Conservation (phyloP, 176 grass and related monocot genomes). For the Aechmea fasciata region DNA sequence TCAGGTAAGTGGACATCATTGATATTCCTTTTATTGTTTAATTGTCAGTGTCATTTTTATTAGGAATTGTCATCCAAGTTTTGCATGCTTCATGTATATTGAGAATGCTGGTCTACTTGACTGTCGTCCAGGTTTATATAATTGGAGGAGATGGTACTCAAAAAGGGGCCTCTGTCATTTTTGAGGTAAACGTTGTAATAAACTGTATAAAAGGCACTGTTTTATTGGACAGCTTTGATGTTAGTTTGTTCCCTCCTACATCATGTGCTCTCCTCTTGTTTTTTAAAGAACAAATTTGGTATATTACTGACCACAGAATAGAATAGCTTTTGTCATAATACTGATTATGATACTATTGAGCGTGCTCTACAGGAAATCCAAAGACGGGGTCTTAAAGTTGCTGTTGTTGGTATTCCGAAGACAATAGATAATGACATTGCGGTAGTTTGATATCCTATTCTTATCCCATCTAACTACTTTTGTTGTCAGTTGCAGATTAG, state of each 20-base stretch:
- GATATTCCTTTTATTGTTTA: not conserved
- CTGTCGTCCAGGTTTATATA: slow-evolving; percentile 50
- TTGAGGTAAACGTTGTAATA: slow-evolving; percentile 46
- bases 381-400: slow-evolving; percentile 63
- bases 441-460: slow-evolving; percentile 36
- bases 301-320: not conserved
- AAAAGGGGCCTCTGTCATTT: slow-evolving; percentile 78
- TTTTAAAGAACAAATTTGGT: not conserved
- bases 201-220: no score
- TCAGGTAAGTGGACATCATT: slow-evolving; percentile 32
- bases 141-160: slow-evolving; percentile 94
- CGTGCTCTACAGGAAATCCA: slow-evolving; percentile 54
- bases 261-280: slow-evolving; percentile 15
- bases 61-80: not conserved
- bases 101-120: not conserved
- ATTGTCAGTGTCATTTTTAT: not conserved
- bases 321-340: not conserved
- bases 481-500: not conserved
- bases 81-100: not conserved
- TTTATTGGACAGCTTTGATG: not conserved
- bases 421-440: slow-evolving; percentile 97
- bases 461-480: not conserved
- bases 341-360: not conserved
- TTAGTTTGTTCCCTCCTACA: not conserved
- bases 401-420: slow-evolving; percentile 81